phyloP scores from a whole-genome alignment of 2,329 filamentous ascomycete species.

The Colletotrichum agaves region DNA sequence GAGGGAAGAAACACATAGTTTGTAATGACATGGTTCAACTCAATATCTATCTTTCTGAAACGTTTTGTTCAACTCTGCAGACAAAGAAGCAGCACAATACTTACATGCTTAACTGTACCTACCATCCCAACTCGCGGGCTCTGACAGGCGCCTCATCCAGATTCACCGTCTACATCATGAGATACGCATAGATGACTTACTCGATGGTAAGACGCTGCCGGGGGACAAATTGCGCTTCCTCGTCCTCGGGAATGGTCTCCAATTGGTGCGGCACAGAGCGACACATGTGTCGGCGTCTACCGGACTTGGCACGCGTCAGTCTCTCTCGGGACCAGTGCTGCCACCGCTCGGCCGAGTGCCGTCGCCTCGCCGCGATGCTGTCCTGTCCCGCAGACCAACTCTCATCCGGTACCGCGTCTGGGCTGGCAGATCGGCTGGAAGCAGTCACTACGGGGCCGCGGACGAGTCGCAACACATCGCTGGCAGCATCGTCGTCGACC shows the following conservation, averaged over 20 bases:
- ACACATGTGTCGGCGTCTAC: background rate
- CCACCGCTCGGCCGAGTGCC: background rate
- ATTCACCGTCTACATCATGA: no score
- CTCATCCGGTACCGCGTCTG: background rate
- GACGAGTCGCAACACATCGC: background rate
- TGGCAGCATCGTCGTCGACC: constrained; percentile 3
- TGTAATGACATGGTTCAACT: background rate
- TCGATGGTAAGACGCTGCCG: background rate
- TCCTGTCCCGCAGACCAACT: background rate
- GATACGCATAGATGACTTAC: background rate
- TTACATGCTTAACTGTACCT: background rate
- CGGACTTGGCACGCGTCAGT: background rate
- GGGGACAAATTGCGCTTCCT: background rate
- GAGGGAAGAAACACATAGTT: constrained; percentile 1
- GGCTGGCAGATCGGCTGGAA: background rate
- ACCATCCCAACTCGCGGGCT: no score
- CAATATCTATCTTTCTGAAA: background rate
- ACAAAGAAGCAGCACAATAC: no score
- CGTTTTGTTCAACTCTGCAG: background rate
- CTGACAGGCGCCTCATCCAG: no score
- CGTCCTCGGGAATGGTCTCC: background rate
- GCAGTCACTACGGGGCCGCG: background rate
- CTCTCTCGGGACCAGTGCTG: background rate
- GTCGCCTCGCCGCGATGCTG: background rate
- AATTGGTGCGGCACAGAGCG: background rate